Base-by-base conservation (phyloP, 139 green algal species). In the Closterium sp. region DNA sequence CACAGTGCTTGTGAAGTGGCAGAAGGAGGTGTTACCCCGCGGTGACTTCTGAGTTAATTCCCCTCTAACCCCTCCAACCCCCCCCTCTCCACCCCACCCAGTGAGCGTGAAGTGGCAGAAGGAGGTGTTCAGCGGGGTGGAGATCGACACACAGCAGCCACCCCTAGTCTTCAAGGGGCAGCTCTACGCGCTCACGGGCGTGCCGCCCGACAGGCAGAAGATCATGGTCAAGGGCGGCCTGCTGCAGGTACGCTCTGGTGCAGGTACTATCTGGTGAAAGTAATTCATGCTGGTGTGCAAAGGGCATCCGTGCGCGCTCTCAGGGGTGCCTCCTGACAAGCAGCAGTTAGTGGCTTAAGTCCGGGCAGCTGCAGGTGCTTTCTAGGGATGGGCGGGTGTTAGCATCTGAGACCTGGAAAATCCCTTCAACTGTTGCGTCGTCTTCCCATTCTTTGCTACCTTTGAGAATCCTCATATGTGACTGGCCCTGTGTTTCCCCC, bases 151-250 rank as follows among this genome's bases (percentile, higher is more conserved):
- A 1, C 62, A 85, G 2, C 93, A 98, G 92, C 93, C 97, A 9
- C 96, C 97, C 0, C 2, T 97, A 4, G 92, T 98, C 0, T 99
- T 99, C 95, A 99, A 99, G 94, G 96, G 94, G n/a, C 98, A 99
- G 96, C 95, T 99, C 22, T 99, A 98, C 92, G 96, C 96, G 11
- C 95, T 99, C 19, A 98, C 96, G 22, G 97, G 97, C 32, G 98
- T 99, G 29, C 96, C 98, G 7, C 96, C 97, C 1, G 98, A 99
- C 30, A 94, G 97, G 4, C 97, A 99, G 91, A 99, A 99, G 92
- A 97, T 99, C 32, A 97, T 99, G 95, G 96, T 99, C 42, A 99
- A 99, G 94, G 98, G 98, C 31, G 97, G 97, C 9, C 92, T 98
- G 92, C 96, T 99, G 11, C 97, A 98, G 91, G 93, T 95, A 31